Percentiles rank a stretch among this genome's conserved stretches.
phyloP scores from a whole-genome alignment of 331 rosid species.

The Acacia pycnantha region DNA sequence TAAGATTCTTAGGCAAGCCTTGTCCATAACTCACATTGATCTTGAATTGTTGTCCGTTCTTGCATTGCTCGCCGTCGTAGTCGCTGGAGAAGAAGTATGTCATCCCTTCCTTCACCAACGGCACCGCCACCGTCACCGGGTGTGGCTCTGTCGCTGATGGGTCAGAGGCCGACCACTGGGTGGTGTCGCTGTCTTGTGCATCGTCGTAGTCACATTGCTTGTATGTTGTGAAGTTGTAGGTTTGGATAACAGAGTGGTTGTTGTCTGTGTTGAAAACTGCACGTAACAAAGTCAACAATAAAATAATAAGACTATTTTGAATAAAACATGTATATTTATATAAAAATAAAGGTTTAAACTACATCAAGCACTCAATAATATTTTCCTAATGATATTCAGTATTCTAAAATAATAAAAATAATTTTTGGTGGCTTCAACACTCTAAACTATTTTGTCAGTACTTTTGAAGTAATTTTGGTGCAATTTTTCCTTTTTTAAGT shows the following conservation, averaged over 20 bases:
- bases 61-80: conserved; percentile 89
- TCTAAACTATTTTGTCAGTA: too few relatives aligned
- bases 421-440: too few relatives aligned
- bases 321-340: background rate
- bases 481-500: too few relatives aligned
- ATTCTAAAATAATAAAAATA: too few relatives aligned
- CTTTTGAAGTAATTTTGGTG: too few relatives aligned
- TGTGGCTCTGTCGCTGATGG: conserved; percentile 54
- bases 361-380: too few relatives aligned
- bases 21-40: conserved; percentile 68
- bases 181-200: conserved; percentile 63
- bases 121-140: conserved; percentile 56
- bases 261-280: conserved; percentile 81
- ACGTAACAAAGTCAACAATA: conserved; percentile 13
- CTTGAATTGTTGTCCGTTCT: conserved; percentile 66
- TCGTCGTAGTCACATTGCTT: conserved; percentile 64
- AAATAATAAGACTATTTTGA: background rate
- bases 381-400: too few relatives aligned
- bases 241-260: conserved; percentile 73
- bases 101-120: conserved; percentile 58
- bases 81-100: conserved; percentile 75
- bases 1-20: conserved; percentile 65
- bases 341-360: too few relatives aligned
- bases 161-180: conserved; percentile 57
- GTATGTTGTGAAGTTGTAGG: conserved; percentile 76